Evolutionary conservation across 225 moss, liverwort and hornwort genomes (phyloP).

Genomic region (Neckera pumila): DNA sequence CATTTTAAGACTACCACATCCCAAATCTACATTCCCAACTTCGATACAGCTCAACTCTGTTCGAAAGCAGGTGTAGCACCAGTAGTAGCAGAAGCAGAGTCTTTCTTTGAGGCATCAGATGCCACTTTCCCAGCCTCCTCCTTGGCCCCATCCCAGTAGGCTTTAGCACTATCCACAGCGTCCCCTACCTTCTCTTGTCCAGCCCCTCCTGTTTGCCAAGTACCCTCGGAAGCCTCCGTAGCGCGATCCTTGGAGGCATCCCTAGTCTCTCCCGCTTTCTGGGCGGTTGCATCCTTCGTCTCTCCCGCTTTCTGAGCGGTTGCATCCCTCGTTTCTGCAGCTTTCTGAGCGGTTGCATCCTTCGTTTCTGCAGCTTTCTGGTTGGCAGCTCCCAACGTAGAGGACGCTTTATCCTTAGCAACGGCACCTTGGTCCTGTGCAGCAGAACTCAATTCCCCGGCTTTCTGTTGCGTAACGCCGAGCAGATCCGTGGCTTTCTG

Average conservation of each 20-base stretch:
- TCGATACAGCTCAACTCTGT: neutral
- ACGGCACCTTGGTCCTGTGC: neutral
- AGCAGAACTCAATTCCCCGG: neutral
- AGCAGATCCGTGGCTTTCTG: constrained; percentile 11
- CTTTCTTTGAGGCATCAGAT: neutral
- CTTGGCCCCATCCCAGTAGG: neutral
- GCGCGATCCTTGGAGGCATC: neutral
- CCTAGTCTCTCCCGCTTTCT: neutral
- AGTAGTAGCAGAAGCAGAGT: neutral
- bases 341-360: neutral
- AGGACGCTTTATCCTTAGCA: neutral
- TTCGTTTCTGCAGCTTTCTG: neutral
- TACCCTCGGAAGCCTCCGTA: neutral
- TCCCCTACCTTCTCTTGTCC: neutral
- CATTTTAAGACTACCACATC: too few species aligned
- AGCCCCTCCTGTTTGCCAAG: neutral
- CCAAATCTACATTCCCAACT: neutral
- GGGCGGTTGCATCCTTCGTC: neutral
- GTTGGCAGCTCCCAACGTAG: neutral
- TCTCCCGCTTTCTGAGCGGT: neutral
- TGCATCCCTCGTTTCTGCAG: too few species aligned
- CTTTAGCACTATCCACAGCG: neutral
- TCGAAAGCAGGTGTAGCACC: constrained; percentile 18
- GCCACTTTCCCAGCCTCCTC: neutral
- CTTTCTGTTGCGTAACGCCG: constrained; percentile 9